Base-by-base conservation (phyloP, 805 yeast genomes). In the Clavispora fructus region DNA sequence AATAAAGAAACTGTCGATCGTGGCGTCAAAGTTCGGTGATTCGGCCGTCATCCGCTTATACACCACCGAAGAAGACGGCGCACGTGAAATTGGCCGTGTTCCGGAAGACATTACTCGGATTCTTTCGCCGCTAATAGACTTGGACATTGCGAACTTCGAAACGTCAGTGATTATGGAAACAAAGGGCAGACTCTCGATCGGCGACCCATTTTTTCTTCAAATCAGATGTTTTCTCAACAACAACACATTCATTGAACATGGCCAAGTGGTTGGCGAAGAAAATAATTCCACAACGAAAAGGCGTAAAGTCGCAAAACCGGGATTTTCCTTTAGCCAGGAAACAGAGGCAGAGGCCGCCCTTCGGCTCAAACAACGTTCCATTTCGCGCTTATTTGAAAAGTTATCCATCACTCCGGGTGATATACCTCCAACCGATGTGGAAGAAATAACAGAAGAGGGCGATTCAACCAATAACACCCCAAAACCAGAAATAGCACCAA, bases 71-170 rank as follows among this genome's bases (percentile, higher is more conserved):
- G 48, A 46, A 1, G 54, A 62, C 12, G 53, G 49, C n/a, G 52
- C 47, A n/a, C 52, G 85, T 48, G 96, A 87, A 59, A 69, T 91
- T 28, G 97, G 94, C 0, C 75, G 96, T 53, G 60, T 87, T 1
- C 83, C 87, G 0, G 90, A 84, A 51, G 85, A 80, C 42, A 69
- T 80, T 28, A 89, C 95, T 0, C 64, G 75, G 6, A 74, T 83
- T 10, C 59, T 91, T 9, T 76, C 83, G 4, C 89, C 95, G 0
- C 68, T 90, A 29, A 45, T 87, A 2, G 86, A 79, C 44, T 62
- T 77, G 9, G 69, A 72, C 7, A 69, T 80, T 3, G 77, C 85
- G 35, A 58, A 60, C 1, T 82, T 87, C 53, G 76, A 77, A 35
- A 80, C 80, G 1, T 73, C 79, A 0, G 71, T 87, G 31, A 72